Conservation (phyloP, 2,329 filamentous ascomycete species). For the Beauveria caledonica region DNA sequence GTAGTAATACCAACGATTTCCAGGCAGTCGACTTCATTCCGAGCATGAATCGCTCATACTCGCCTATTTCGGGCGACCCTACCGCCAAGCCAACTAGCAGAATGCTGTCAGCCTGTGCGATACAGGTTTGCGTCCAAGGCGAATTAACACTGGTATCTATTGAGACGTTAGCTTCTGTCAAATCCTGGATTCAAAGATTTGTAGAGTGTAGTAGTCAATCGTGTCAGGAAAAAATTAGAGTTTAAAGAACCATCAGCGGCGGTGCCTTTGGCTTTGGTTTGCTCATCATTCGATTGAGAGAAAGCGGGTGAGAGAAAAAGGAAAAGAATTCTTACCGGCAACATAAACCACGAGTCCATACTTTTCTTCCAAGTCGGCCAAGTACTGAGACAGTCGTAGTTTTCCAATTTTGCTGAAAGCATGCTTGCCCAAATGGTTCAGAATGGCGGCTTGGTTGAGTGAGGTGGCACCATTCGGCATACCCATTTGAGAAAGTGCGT, state of each 20-base stretch:
- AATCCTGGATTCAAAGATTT: not conserved
- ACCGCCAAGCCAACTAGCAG: constrained; percentile 87
- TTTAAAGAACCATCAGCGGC: constrained; percentile 48
- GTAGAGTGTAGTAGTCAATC: not conserved
- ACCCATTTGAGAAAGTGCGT: constrained; percentile 81
- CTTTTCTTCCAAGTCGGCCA: constrained; percentile 94
- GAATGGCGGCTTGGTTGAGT: constrained; percentile 84
- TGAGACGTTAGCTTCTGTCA: constrained; percentile 6
- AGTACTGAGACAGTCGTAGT: constrained; percentile 87
- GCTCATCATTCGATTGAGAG: constrained; percentile 40
- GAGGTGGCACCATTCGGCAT: constrained; percentile 84
- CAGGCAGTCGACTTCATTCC: constrained; percentile 96
- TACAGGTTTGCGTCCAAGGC: constrained; percentile 97
- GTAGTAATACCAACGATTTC: constrained; percentile 84
- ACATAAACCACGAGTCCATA: constrained; percentile 94
- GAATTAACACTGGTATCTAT: constrained; percentile 91
- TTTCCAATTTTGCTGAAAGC: constrained; percentile 98
- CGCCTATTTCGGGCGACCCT: constrained; percentile 80
- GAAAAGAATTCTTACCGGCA: constrained; percentile 51
- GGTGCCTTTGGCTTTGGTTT: constrained; percentile 40
- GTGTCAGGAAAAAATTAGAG: constrained; percentile 63
- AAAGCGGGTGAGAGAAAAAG: not conserved
- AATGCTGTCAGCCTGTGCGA: constrained; percentile 93
- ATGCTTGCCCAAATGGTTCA: constrained; percentile 91
- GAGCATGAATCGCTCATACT: constrained; percentile 92